Conservation (phyloP, 163 green algal species). For the Prototheca cutis region DNA sequence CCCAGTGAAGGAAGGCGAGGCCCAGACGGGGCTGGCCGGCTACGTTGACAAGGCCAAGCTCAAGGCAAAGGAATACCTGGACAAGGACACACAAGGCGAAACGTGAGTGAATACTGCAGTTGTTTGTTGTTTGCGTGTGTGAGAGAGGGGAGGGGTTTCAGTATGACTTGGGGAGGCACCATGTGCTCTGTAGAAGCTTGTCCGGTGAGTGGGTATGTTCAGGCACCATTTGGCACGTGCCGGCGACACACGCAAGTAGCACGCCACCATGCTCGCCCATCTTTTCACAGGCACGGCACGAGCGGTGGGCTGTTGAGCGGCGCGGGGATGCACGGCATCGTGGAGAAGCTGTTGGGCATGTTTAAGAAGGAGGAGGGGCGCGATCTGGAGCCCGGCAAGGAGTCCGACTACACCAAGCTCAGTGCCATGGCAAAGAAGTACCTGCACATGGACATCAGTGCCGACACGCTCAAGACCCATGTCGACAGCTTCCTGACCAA, state of each 20-base stretch:
- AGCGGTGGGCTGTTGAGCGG: background rate
- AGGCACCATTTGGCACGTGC: no score
- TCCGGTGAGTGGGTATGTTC: no score
- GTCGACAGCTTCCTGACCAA: background rate
- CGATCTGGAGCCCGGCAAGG: background rate
- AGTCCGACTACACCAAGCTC: background rate
- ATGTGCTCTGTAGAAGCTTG: no score
- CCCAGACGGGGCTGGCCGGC: background rate
- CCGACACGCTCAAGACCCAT: background rate
- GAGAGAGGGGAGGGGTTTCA: no score
- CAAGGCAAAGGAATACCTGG: background rate
- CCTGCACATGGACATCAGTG: background rate
- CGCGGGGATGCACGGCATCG: background rate
- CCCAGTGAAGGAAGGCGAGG: background rate
- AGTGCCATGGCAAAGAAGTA: background rate
- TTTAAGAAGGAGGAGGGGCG: background rate
- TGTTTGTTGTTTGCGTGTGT: no score
- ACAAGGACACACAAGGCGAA: no score
- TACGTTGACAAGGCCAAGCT: conserved; percentile 2
- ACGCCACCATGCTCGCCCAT: background rate
- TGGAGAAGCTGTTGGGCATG: background rate
- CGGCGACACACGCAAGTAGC: no score
- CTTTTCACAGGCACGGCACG: background rate
- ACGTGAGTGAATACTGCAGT: no score
- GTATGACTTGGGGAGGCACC: no score